Conservation (phyloP, 2,329 filamentous ascomycete genomes). For the Helicocarpus griseus region DNA sequence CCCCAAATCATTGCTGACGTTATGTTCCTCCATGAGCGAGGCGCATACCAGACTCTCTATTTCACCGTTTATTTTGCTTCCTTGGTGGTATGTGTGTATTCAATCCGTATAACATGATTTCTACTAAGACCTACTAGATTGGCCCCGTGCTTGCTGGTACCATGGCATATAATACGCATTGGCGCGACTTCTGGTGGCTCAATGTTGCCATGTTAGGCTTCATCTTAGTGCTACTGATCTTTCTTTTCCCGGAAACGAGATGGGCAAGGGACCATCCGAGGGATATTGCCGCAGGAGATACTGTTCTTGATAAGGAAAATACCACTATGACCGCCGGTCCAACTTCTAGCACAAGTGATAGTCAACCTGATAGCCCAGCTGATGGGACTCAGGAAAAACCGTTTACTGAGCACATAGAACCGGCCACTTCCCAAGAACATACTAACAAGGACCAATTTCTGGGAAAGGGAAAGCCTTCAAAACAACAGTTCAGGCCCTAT, state of each 20-base stretch:
- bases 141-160: slow-evolving; percentile 50
- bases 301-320: not conserved
- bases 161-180: slow-evolving; percentile 51
- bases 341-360: not conserved
- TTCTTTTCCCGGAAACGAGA: slow-evolving; percentile 55
- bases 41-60: slow-evolving; percentile 53
- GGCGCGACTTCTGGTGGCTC: slow-evolving; percentile 58
- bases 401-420: slow-evolving; percentile 11
- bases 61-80: slow-evolving; percentile 55
- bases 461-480: slow-evolving; percentile 45
- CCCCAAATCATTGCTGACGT: slow-evolving; percentile 56
- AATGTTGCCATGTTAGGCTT: slow-evolving; percentile 47
- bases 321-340: not conserved
- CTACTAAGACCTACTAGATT: slow-evolving; percentile 21
- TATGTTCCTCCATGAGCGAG: slow-evolving; percentile 55
- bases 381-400: slow-evolving; percentile 7
- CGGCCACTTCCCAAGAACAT: slow-evolving; percentile 13
- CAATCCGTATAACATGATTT: slow-evolving; percentile 11
- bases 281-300: slow-evolving; percentile 10
- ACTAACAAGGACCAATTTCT: slow-evolving; percentile 44
- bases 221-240: slow-evolving; percentile 43
- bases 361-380: too few species aligned
- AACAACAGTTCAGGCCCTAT: slow-evolving; percentile 47
- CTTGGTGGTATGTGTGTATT: slow-evolving; percentile 40
- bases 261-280: slow-evolving; percentile 40